Percentiles rank a stretch among this genome's conserved stretches.
Evolutionary conservation across 2,329 filamentous ascomycete genomes (phyloP).

Genomic region (Hypoxylon sp.): DNA sequence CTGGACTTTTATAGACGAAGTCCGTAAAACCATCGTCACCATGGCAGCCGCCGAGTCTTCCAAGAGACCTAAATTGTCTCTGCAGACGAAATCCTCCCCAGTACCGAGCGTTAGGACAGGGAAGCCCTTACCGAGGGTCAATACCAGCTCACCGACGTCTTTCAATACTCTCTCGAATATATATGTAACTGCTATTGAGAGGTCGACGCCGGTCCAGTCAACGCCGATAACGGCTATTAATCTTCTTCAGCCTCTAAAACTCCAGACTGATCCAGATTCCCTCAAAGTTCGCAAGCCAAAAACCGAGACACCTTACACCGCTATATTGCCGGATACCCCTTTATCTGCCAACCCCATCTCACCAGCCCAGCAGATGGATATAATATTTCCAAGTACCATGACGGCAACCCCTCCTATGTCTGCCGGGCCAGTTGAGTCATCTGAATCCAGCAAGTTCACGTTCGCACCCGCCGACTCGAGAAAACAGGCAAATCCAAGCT

Average conservation of each 20-base stretch:
- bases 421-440: slow-evolving; percentile 65
- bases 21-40: slow-evolving; percentile 35
- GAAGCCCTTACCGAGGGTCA: slow-evolving; percentile 62
- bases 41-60: slow-evolving; percentile 58
- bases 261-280: slow-evolving; percentile 57
- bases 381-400: slow-evolving; percentile 69
- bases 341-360: slow-evolving; percentile 67
- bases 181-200: slow-evolving; percentile 74
- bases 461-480: slow-evolving; percentile 60
- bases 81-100: slow-evolving; percentile 66
- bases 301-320: slow-evolving; percentile 62
- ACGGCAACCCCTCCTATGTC: slow-evolving; percentile 73
- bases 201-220: slow-evolving; percentile 65
- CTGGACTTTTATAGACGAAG: slow-evolving; percentile 13
- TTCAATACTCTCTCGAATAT: slow-evolving; percentile 78
- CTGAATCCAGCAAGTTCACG: slow-evolving; percentile 61
- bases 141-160: slow-evolving; percentile 72
- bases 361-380: slow-evolving; percentile 61
- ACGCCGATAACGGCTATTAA: slow-evolving; percentile 67
- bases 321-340: slow-evolving; percentile 68
- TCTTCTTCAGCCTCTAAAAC: slow-evolving; percentile 57
- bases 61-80: slow-evolving; percentile 70
- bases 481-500: slow-evolving; percentile 46
- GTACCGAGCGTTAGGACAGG: slow-evolving; percentile 58
- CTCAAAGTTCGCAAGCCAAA: slow-evolving; percentile 54